These are phyloP conservation scores for Parasitella parasitica DNA, from an alignment of 371 early-diverging fungal genomes.

Conservation along the genomic window DNA sequence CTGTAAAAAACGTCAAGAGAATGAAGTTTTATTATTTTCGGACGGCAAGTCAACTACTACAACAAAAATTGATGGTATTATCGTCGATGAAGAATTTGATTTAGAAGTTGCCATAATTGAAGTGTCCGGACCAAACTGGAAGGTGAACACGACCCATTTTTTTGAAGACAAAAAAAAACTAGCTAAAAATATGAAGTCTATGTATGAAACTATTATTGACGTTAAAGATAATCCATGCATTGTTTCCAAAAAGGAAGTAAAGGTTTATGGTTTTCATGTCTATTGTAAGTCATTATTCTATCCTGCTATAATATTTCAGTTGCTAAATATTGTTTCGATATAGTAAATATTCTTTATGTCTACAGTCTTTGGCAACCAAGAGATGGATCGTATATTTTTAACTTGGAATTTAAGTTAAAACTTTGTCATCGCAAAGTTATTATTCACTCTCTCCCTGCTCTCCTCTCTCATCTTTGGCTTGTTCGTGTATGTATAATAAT, in stretches of 20 bases:
- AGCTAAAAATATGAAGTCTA: slow-evolving; percentile 4
- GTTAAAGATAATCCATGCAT: neutral
- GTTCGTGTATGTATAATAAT: neutral
- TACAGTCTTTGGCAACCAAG: neutral
- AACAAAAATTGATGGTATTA: slow-evolving; percentile 6
- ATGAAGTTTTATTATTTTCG: neutral
- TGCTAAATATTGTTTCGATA: neutral
- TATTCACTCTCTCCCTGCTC: neutral
- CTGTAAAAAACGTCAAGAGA: slow-evolving; percentile 7
- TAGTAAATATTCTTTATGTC: neutral
- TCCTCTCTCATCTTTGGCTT: neutral
- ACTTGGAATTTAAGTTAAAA: neutral
- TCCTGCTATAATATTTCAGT: neutral
- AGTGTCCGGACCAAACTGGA: slow-evolving; percentile 9
- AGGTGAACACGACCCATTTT: slow-evolving; percentile 10
- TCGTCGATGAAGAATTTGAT: neutral
- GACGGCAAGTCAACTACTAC: neutral
- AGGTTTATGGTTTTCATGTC: slow-evolving; percentile 10
- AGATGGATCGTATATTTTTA: neutral
- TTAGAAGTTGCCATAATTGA: slow-evolving; percentile 9
- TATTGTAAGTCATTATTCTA: slow-evolving; percentile 1
- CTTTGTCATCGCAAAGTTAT: neutral
- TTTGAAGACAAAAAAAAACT: slow-evolving; percentile 5
- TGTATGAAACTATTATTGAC: neutral
- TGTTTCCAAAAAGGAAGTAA: neutral